Base-by-base conservation (phyloP, 768 basidiomycete genomes). In the Trametes coccinea region DNA sequence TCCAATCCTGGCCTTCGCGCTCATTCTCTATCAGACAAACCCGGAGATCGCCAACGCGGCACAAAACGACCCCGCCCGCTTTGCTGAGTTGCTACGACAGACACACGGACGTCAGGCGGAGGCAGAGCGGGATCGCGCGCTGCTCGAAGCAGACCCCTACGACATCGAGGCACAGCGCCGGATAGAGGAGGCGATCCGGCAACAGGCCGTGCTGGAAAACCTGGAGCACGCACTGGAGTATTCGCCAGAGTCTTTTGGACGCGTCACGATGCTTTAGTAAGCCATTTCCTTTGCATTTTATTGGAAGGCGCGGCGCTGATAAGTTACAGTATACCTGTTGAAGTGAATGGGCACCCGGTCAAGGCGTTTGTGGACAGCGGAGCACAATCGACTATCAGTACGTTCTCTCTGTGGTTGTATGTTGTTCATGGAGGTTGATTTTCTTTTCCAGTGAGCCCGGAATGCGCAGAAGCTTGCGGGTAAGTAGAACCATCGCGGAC, bases 311-410 rank as follows among this genome's bases (percentile, higher is more conserved):
- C 4, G 34, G 34, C 55, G n/a, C 56, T 33, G 47, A 54, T 4
- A 9, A 53, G 5, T 22, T 11, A 8, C 59, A 95, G 92, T 68
- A 91, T 98, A 64, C 84, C 88, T 29, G 87, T 95, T 0, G 97
- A 98, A 70, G 93, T 99, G 2, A 99, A 99, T 70, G 89, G 89
- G 1, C 80, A 82, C 61, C 89, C 90, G 3, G 86, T 98, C 40
- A 95, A 93, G 74, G 97, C 97, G 0, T 99, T 99, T 67, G 97
- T 99, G 45, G 97, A 99, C 72, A 97, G 94, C 65, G 97, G 96
- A 44, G 97, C 97, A 10, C 97, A 99, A 70, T 86, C 86, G 64
- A 99, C 96, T 1, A 98, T 98, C 77, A 98, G 95, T 95, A 69
- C 69, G 89, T 77, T 11, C 27, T 33, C 33, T 10, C 37, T 51